Conservation (phyloP, 345 rosid species). For the Aquilaria yunnanensis region DNA sequence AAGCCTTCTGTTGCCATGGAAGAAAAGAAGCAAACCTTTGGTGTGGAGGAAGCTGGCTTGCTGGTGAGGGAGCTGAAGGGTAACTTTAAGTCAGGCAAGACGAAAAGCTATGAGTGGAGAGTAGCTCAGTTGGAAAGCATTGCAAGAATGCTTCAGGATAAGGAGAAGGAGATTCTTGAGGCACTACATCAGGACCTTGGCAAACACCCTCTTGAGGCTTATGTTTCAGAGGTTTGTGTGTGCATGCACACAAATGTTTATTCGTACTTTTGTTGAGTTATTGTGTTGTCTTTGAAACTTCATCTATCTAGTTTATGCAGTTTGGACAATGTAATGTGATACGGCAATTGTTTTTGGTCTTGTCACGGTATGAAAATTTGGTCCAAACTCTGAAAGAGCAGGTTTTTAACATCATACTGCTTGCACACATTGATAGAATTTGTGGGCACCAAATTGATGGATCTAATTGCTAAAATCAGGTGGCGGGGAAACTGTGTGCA, state of each 20-base stretch:
- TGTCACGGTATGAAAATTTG: neutral
- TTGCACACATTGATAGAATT: neutral
- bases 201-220: slow-evolving; percentile 62
- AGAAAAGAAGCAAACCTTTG: slow-evolving; percentile 26
- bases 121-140: slow-evolving; percentile 54
- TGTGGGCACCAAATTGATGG: neutral
- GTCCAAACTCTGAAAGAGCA: neutral
- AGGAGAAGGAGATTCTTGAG: slow-evolving; percentile 42
- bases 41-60: slow-evolving; percentile 33
- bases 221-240: slow-evolving; percentile 54
- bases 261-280: neutral
- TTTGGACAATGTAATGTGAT: neutral
- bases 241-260: neutral
- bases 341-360: neutral
- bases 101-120: slow-evolving; percentile 81
- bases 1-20: slow-evolving; percentile 9
- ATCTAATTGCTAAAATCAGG: neutral
- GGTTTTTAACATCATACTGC: neutral
- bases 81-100: slow-evolving; percentile 50
- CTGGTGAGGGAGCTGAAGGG: slow-evolving; percentile 41
- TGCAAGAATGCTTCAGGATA: slow-evolving; percentile 57
- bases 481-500: neutral
- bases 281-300: neutral
- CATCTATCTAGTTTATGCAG: neutral
- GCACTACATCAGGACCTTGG: slow-evolving; percentile 69